Evolutionary conservation across 371 early-diverging fungal genomes (phyloP).

Genomic region (Dichotomocladium elegans): DNA sequence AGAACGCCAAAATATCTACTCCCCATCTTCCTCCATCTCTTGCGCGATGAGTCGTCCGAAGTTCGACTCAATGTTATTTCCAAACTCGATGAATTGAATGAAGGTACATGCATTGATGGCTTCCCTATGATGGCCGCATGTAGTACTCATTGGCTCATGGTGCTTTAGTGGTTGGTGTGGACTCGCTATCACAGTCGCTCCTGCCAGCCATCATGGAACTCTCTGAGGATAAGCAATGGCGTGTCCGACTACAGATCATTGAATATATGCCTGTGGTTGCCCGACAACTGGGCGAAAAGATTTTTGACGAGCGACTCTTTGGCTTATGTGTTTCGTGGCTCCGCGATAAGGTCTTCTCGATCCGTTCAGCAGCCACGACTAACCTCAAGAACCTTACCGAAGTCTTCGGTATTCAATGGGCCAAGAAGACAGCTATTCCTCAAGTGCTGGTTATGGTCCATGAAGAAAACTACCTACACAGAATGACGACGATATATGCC

Average conservation of each 20-base stretch:
- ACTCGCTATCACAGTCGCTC: conserved; percentile 92
- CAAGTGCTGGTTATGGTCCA: conserved; percentile 87
- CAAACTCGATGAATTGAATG: conserved; percentile 91
- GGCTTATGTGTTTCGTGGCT: conserved; percentile 96
- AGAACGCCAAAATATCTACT: conserved; percentile 91
- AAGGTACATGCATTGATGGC: conserved; percentile 54
- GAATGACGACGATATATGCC: conserved; percentile 95
- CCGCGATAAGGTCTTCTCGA: conserved; percentile 92
- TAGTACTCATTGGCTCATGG: conserved; percentile 21
- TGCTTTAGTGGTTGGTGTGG: conserved; percentile 88
- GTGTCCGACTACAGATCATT: conserved; percentile 96
- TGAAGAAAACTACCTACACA: conserved; percentile 86
- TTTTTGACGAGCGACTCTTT: conserved; percentile 95
- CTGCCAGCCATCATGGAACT: conserved; percentile 97
- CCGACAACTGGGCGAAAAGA: conserved; percentile 91
- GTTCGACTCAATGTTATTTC: conserved; percentile 98
- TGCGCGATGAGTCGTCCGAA: conserved; percentile 96
- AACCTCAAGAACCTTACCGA: conserved; percentile 90
- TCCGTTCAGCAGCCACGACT: conserved; percentile 92
- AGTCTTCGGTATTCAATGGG: conserved; percentile 97
- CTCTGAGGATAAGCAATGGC: conserved; percentile 99
- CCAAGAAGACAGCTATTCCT: conserved; percentile 87
- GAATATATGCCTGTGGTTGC: conserved; percentile 97
- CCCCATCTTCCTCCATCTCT: conserved; percentile 89
- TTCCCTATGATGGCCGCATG: neutral